Percentiles rank a stretch among this genome's conserved stretches.
Conservation (phyloP, 2,329 filamentous ascomycete species). For the Coleophoma crateriformis region DNA sequence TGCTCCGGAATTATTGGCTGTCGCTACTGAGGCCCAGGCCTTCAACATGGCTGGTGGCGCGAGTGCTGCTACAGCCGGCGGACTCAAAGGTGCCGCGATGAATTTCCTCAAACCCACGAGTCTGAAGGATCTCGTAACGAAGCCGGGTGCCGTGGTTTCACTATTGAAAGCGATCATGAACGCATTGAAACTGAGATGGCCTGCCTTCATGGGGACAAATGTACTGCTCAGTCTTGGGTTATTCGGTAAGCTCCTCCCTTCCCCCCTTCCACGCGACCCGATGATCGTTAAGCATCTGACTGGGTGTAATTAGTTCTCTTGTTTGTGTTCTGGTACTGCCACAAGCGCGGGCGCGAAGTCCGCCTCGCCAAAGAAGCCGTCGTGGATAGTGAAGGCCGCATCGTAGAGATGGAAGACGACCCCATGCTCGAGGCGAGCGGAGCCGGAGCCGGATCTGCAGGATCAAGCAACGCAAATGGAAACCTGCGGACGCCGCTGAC, state of each 20-base stretch:
- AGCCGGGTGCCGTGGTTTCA: conserved; percentile 78
- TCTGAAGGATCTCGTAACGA: conserved; percentile 74
- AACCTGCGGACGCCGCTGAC: too few relatives aligned
- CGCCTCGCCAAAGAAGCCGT: conserved; percentile 45
- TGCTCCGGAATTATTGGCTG: conserved; percentile 77
- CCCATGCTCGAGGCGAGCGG: conserved; percentile 9
- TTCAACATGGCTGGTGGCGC: conserved; percentile 6
- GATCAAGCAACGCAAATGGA: neutral
- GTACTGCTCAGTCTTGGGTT: conserved; percentile 85
- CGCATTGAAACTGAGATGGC: conserved; percentile 81
- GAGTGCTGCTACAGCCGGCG: conserved; percentile 11
- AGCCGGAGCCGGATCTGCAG: conserved; percentile 27
- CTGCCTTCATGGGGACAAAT: conserved; percentile 86
- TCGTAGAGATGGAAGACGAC: conserved; percentile 19
- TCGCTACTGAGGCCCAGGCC: conserved; percentile 64
- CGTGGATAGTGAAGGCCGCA: conserved; percentile 17
- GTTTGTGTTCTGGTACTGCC: conserved; percentile 96
- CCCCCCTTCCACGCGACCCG: neutral
- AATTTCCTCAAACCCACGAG: conserved; percentile 66
- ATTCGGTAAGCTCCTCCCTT: conserved; percentile 60
- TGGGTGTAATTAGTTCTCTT: conserved; percentile 55
- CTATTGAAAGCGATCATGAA: conserved; percentile 89
- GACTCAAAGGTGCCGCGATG: conserved; percentile 52
- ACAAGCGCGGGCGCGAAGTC: conserved; percentile 86
- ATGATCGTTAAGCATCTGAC: neutral